Conservation (phyloP, 768 basidiomycete species). For the Hemileccinum rubropunctum region DNA sequence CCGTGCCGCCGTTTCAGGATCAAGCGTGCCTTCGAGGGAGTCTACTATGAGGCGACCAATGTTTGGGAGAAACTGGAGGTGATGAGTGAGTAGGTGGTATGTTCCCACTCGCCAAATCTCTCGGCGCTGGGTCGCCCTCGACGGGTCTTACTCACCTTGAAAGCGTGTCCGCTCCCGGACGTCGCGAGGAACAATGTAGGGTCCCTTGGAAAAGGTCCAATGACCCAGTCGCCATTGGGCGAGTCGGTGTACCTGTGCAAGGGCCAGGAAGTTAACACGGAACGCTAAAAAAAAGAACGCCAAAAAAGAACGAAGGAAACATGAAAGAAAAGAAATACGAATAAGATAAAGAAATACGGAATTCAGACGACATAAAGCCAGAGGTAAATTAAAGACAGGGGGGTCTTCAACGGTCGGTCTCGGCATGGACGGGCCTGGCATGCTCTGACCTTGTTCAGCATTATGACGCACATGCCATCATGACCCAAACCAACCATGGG, state of each 20-base stretch:
- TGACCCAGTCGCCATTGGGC: constrained; percentile 84
- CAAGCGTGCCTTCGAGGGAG: constrained; percentile 62
- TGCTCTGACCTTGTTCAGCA: too few species aligned
- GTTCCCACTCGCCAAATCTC: not conserved
- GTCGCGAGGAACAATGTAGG: constrained; percentile 75
- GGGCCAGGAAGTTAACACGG: not conserved
- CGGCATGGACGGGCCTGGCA: too few species aligned
- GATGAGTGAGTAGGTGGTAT: not conserved
- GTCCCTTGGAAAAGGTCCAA: constrained; percentile 66
- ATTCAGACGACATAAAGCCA: not conserved
- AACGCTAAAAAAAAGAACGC: not conserved
- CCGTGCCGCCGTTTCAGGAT: constrained; percentile 46
- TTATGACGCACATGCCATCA: too few species aligned
- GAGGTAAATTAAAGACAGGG: not conserved
- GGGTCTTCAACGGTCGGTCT: constrained; percentile 8
- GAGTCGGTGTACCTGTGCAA: constrained; percentile 82
- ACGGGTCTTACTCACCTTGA: constrained; percentile 53
- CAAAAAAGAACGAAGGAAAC: too few species aligned
- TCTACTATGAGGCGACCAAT: constrained; percentile 77
- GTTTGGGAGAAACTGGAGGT: constrained; percentile 77
- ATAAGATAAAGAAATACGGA: not conserved
- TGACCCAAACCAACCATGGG: too few species aligned
- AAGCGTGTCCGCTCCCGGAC: constrained; percentile 85
- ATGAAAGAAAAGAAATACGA: too few species aligned
- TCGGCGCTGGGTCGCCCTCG: not conserved